Evolutionary conservation across 1,139 yeast species (phyloP).

Genomic region (Debaryomycetaceae sp.): DNA sequence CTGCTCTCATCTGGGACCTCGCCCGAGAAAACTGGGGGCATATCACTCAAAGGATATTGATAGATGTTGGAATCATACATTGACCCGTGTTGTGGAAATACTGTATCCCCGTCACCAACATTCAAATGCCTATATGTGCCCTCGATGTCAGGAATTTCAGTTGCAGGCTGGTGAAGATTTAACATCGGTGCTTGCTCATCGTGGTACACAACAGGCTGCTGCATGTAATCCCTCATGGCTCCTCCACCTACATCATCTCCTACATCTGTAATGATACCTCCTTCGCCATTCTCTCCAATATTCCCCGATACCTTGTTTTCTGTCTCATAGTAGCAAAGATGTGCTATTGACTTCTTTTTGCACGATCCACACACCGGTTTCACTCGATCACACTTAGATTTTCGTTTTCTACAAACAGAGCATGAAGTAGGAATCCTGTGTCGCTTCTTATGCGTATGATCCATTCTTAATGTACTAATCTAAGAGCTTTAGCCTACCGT

Average conservation of each 20-base stretch:
- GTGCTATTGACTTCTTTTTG: slow-evolving; percentile 69
- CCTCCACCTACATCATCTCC: too few species aligned
- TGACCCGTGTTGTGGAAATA: background rate
- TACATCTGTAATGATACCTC: slow-evolving; percentile 6
- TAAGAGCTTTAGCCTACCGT: too few species aligned
- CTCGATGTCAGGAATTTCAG: background rate
- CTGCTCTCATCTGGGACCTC: background rate
- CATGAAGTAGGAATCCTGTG: slow-evolving; percentile 45
- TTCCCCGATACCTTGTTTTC: slow-evolving; percentile 7
- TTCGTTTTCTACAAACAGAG: slow-evolving; percentile 46
- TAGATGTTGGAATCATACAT: background rate
- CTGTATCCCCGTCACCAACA: background rate
- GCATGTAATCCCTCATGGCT: slow-evolving; percentile 1
- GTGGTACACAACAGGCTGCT: background rate
- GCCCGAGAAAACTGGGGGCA: background rate
- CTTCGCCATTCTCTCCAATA: background rate
- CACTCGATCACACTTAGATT: slow-evolving; percentile 55
- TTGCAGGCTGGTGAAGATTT: slow-evolving; percentile 3
- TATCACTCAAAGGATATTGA: background rate
- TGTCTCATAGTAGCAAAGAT: slow-evolving; percentile 64
- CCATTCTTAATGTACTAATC: slow-evolving; percentile 9
- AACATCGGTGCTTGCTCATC: slow-evolving; percentile 4
- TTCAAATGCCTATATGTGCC: background rate
- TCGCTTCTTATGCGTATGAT: slow-evolving; percentile 32
- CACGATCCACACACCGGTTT: slow-evolving; percentile 75